phyloP scores from a whole-genome alignment of 2,329 filamentous ascomycete species.

The Epichloe bromicola region DNA sequence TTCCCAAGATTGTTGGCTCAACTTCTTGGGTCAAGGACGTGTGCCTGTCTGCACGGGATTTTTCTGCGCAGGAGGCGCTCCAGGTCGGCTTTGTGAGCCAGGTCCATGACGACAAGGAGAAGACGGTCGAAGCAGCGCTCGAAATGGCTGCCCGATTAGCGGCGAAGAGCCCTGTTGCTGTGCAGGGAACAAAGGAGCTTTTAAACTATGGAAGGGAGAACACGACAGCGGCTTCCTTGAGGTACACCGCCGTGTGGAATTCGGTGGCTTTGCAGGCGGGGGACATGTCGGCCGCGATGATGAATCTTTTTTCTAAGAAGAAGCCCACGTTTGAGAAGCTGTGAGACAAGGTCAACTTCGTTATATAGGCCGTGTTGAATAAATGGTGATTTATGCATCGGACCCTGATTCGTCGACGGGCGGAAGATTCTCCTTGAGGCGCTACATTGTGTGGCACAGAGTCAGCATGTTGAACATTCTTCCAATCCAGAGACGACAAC shows the following conservation, averaged over 20 bases:
- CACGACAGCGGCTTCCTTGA: constrained; percentile 61
- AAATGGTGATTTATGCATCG: constrained; percentile 19
- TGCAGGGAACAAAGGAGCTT: constrained; percentile 77
- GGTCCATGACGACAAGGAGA: constrained; percentile 50
- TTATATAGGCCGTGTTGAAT: background rate
- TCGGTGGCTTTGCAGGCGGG: constrained; percentile 65
- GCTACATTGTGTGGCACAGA: constrained; percentile 18
- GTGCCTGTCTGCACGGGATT: constrained; percentile 56
- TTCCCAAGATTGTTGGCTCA: constrained; percentile 61
- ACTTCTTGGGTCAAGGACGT: constrained; percentile 72
- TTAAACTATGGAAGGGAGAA: constrained; percentile 73
- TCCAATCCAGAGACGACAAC: background rate
- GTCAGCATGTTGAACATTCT: background rate
- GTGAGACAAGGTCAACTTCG: constrained; percentile 23
- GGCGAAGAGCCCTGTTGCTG: constrained; percentile 74
- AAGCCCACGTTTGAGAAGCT: constrained; percentile 79
- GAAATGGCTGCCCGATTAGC: constrained; percentile 54
- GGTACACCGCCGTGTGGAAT: constrained; percentile 84
- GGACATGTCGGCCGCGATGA: constrained; percentile 62
- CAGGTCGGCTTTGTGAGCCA: constrained; percentile 57
- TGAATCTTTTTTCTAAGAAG: constrained; percentile 70
- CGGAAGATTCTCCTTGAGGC: constrained; percentile 38
- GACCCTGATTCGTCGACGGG: constrained; percentile 39
- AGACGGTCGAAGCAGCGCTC: constrained; percentile 48
- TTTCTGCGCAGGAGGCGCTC: constrained; percentile 54